Conservation (phyloP, 2,329 filamentous ascomycete species). For the Colletotrichum godetiae region DNA sequence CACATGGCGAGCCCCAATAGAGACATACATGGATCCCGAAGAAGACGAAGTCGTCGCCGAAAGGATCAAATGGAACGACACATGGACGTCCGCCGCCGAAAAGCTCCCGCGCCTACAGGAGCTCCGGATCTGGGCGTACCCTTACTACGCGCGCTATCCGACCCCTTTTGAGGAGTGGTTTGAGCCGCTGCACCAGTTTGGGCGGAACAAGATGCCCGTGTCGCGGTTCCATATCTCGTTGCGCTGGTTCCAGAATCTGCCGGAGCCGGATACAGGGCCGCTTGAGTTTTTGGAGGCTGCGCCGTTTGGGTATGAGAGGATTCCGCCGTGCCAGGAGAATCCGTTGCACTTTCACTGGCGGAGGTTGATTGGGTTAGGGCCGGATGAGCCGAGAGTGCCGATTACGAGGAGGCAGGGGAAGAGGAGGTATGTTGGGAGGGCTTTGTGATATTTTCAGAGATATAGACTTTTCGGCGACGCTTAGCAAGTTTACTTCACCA, state of each 20-base stretch:
- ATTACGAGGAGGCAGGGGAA: constrained; percentile 8
- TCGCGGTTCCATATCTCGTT: not conserved
- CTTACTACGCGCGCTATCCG: constrained; percentile 22
- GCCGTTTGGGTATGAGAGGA: constrained; percentile 17
- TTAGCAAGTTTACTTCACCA: no score
- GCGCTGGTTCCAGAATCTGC: constrained; percentile 22
- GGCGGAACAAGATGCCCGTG: not conserved
- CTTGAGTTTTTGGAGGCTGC: constrained; percentile 22
- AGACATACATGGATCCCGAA: constrained; percentile 16
- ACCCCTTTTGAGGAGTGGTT: constrained; percentile 30
- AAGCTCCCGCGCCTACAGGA: constrained; percentile 6
- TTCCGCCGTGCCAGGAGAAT: constrained; percentile 11
- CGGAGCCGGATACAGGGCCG: constrained; percentile 8
- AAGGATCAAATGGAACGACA: not conserved
- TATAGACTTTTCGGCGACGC: no score
- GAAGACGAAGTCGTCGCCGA: constrained; percentile 2
- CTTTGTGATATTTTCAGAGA: no score
- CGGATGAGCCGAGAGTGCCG: constrained; percentile 10
- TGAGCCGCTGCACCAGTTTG: constrained; percentile 16
- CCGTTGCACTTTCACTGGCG: constrained; percentile 26
- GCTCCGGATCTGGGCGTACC: constrained; percentile 25
- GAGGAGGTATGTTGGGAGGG: constrained; percentile 3
- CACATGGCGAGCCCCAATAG: constrained; percentile 21
- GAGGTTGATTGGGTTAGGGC: constrained; percentile 1
- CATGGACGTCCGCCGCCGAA: constrained; percentile 4